These are phyloP conservation scores for Leccinellum rugosiceps DNA, from an alignment of 768 basidiomycete species.

Conservation along the genomic window DNA sequence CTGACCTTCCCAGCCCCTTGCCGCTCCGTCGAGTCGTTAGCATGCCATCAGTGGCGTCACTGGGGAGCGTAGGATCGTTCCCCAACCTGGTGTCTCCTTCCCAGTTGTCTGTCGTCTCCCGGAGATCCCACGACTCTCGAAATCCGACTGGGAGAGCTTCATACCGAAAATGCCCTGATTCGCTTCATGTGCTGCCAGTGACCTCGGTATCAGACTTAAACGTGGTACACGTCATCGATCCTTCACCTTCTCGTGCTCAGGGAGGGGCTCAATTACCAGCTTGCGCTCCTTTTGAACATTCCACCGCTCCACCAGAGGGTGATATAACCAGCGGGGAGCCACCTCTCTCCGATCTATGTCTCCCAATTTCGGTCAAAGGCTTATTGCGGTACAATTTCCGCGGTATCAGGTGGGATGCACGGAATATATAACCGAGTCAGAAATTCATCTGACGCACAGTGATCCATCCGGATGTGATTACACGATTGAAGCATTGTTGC, in stretches of 20 bases:
- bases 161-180: neutral
- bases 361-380: slow-evolving; percentile 10
- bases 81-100: neutral
- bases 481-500: slow-evolving; percentile 13
- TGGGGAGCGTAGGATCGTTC: neutral
- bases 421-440: neutral
- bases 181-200: neutral
- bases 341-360: neutral
- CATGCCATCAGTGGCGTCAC: neutral
- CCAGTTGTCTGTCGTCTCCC: slow-evolving; percentile 3
- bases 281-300: neutral
- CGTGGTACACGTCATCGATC: neutral
- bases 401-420: slow-evolving; percentile 4
- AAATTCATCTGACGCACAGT: slow-evolving; percentile 9
- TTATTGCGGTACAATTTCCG: slow-evolving; percentile 5
- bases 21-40: neutral
- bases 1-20: neutral
- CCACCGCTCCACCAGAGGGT: slow-evolving; percentile 3
- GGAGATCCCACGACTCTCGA: neutral
- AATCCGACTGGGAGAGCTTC: slow-evolving; percentile 27
- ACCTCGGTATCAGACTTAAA: neutral
- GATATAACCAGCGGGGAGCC: neutral
- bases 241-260: neutral
- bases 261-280: neutral
- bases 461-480: neutral